Evolutionary conservation across 108 stramenopile species (phyloP).

Genomic region (Licmophora abbreviata): DNA sequence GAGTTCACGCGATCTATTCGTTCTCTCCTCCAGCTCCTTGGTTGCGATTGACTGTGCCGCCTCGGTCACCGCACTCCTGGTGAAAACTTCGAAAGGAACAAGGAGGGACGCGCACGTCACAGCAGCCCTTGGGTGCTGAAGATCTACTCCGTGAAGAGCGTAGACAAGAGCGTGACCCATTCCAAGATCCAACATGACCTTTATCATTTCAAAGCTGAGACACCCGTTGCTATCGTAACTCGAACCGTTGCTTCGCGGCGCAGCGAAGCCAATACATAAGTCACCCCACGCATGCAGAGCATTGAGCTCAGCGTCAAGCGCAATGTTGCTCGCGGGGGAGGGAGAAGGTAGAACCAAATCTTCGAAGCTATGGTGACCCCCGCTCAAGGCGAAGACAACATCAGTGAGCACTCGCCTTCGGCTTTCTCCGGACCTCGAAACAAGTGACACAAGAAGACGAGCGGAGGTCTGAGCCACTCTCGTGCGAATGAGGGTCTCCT

Average conservation of each 20-base stretch:
- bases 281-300: slow-evolving; percentile 81
- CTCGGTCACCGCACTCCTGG: slow-evolving; percentile 50
- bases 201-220: slow-evolving; percentile 79
- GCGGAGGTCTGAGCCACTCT: slow-evolving; percentile 60
- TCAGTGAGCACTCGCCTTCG: slow-evolving; percentile 83
- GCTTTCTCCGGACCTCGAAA: slow-evolving; percentile 88
- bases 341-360: too few species aligned
- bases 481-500: slow-evolving; percentile 20
- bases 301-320: slow-evolving; percentile 27
- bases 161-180: slow-evolving; percentile 70
- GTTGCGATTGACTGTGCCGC: slow-evolving; percentile 43
- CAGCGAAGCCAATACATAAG: slow-evolving; percentile 72
- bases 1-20: slow-evolving; percentile 4
- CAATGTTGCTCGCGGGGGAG: slow-evolving; percentile 2
- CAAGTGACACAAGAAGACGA: slow-evolving; percentile 71
- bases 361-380: slow-evolving; percentile 34
- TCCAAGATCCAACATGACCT: slow-evolving; percentile 71
- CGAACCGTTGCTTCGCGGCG: slow-evolving; percentile 53
- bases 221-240: slow-evolving; percentile 50
- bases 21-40: slow-evolving; percentile 32
- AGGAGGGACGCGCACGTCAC: slow-evolving; percentile 49
- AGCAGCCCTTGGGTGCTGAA: slow-evolving; percentile 75
- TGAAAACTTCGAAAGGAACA: slow-evolving; percentile 83
- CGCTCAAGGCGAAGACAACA: slow-evolving; percentile 69
- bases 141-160: slow-evolving; percentile 62